Conservation (phyloP, 306 rosid genomes). For the Quercus engelmannii region DNA sequence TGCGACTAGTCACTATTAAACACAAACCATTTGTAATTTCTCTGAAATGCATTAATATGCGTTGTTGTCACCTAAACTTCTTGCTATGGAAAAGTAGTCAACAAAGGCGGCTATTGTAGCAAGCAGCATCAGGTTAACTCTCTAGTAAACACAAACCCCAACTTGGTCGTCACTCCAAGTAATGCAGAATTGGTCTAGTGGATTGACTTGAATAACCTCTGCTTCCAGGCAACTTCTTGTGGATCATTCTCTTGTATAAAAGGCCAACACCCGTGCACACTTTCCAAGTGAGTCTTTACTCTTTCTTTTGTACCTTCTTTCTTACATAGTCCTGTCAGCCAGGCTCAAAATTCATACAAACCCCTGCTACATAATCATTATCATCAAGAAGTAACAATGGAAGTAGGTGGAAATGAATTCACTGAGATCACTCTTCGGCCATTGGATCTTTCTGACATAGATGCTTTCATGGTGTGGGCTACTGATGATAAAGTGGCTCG, state of each 20-base stretch:
- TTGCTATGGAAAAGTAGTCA: background rate
- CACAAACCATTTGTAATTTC: no score
- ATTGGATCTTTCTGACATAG: slow-evolving; percentile 48
- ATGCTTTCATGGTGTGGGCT: slow-evolving; percentile 64
- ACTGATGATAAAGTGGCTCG: slow-evolving; percentile 45
- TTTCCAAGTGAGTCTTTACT: background rate
- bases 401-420: background rate
- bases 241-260: background rate
- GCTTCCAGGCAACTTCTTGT: background rate
- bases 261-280: background rate
- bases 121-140: background rate
- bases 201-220: background rate
- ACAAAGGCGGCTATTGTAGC: background rate
- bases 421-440: slow-evolving; percentile 45
- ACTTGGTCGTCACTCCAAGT: slow-evolving; percentile 25
- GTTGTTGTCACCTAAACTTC: no score
- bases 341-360: background rate
- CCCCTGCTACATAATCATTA: no score
- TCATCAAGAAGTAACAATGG: background rate
- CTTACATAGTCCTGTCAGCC: background rate
- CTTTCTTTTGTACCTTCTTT: background rate
- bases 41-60: no score
- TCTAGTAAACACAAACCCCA: background rate
- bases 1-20: no score
- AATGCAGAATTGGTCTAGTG: background rate